These are phyloP conservation scores for Yarrowia sp. DNA, from an alignment of 805 yeast species.

Conservation along the genomic window DNA sequence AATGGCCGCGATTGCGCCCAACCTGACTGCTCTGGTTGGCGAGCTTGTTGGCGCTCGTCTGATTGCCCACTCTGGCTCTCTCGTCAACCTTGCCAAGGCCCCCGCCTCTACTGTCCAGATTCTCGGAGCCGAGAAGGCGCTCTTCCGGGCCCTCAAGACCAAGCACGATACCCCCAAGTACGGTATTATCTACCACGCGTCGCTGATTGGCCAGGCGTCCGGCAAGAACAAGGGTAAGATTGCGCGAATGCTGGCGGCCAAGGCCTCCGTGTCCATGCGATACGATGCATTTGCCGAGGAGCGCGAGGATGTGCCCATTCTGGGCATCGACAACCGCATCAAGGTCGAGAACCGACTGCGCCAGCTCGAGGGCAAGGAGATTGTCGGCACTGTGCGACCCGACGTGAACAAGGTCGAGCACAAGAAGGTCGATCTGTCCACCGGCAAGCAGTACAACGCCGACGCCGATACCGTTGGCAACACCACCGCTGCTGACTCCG, in stretches of 20 bases:
- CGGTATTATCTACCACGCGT: conserved; percentile 92
- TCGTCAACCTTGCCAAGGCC: conserved; percentile 93
- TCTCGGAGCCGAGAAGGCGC: conserved; percentile 95
- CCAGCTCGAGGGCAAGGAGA: conserved; percentile 93
- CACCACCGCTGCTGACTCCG: conserved; percentile 77
- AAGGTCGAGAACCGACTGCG: conserved; percentile 94
- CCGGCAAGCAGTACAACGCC: conserved; percentile 85
- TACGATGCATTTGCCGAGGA: conserved; percentile 97
- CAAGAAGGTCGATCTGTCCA: conserved; percentile 81
- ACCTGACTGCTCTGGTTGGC: conserved; percentile 93
- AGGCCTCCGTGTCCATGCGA: conserved; percentile 95
- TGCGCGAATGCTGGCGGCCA: conserved; percentile 97
- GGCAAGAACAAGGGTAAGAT: conserved; percentile 98
- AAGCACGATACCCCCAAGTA: conserved; percentile 96
- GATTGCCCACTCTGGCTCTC: conserved; percentile 97
- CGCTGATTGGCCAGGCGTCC: conserved; percentile 89
- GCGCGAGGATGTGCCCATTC: conserved; percentile 83
- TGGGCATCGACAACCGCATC: conserved; percentile 86
- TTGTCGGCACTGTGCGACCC: conserved; percentile 70
- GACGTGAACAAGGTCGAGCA: conserved; percentile 71
- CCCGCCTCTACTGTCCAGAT: conserved; percentile 99
- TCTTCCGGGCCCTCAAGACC: conserved; percentile 93
- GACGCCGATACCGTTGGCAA: conserved; percentile 87
- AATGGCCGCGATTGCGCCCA: conserved; percentile 98
- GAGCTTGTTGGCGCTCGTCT: conserved; percentile 98